Percentiles rank a stretch among this genome's conserved stretches.
These are phyloP conservation scores for Penicillium sp. DNA, from an alignment of 2,329 filamentous ascomycete species.

Conservation along the genomic window DNA sequence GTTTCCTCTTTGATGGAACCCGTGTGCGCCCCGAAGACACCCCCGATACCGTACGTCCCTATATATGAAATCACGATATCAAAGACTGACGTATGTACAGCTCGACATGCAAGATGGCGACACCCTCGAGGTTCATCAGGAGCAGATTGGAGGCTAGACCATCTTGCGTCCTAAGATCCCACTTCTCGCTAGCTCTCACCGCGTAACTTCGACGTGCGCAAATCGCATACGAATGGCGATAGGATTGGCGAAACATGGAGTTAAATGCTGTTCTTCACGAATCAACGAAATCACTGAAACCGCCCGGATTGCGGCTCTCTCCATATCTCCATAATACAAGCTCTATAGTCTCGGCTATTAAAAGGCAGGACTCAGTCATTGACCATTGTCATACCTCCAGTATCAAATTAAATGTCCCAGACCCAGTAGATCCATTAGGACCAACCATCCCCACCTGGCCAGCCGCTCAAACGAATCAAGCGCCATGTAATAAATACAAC, in stretches of 20 bases:
- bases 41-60: constrained; percentile 75
- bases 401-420: background rate
- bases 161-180: background rate
- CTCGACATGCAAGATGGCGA: constrained; percentile 97
- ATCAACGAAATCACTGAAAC: constrained; percentile 19
- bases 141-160: constrained; percentile 76
- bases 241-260: constrained; percentile 1
- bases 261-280: constrained; percentile 19
- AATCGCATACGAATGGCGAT: background rate
- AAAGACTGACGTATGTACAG: constrained; percentile 47
- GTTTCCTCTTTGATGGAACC: constrained; percentile 94
- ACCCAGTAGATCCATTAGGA: background rate
- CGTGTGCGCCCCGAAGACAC: constrained; percentile 85
- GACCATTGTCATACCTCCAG: background rate
- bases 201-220: background rate
- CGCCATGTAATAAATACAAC: constrained; percentile 1
- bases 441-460: background rate
- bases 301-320: constrained; percentile 8
- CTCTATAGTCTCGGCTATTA: background rate
- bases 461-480: background rate
- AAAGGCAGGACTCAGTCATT: background rate
- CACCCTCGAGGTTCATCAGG: constrained; percentile 93
- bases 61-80: background rate
- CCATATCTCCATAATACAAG: background rate
- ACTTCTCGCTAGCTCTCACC: background rate